Base-by-base conservation (phyloP, 306 rosid genomes). In the Vigna unguiculata region DNA sequence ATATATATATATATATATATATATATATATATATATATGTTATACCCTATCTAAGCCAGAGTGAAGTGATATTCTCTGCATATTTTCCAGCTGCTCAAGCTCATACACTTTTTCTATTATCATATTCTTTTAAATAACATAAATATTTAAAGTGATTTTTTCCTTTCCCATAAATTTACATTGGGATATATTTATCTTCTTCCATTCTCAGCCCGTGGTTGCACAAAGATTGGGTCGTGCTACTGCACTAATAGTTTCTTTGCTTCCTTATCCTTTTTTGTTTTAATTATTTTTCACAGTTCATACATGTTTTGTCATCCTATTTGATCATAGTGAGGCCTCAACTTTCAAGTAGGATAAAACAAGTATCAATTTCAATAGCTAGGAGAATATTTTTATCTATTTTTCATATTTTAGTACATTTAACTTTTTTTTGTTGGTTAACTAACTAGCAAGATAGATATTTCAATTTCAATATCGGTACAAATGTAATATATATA, bases 291-390 rank as follows among this genome's bases (percentile, higher is more conserved):
- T 66, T 41, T 77, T 45, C 75, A 28, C 49, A 13, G 19, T 60
- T 47, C 17, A 3, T 28, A 67, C 75, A n/a, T 52, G 66, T 32
- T 64, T 38, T 64, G 7, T 19, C 48, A 34, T 62, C 10, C 36
- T 47, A 62, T 24, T 30, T 60, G 9, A 60, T 61, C 45, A 34
- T n/a, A 28, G 47, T 68, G 60, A 78, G 58, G 69, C 57, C 66
- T 52, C 67, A 25, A 67, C 14, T 41, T 41, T 10, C 48, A 43
- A 11, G 45, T 67, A 25, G 47, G 59, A 16, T 53, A 7, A 69
- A 19, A 20, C 38, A 9, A 55, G 38, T 46, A 57, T 17, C 24
- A 3, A 25, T 63, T 67, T 55, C 46, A 4, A 67, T 45, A 43
- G 38, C 52, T 54, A 15, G 2, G 45, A 40, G 12, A 40, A 40